Percentiles rank a stretch among this genome's conserved stretches.
Evolutionary conservation across 108 stramenopile genomes (phyloP).

Genomic region (Phaeodactylum tricornutum): DNA sequence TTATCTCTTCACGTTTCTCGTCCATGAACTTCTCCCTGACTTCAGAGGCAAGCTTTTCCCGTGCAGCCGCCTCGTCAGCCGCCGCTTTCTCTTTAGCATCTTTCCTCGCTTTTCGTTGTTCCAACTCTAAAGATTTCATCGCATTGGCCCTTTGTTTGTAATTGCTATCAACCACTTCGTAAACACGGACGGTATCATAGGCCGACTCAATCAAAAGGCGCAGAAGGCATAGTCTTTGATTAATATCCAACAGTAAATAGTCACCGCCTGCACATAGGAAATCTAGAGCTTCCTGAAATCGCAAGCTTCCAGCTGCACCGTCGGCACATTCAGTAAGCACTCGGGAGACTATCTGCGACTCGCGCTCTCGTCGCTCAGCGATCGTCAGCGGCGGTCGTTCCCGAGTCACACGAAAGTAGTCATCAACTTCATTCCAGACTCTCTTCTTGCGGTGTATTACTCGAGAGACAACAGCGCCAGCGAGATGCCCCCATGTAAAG

Average conservation of each 20-base stretch:
- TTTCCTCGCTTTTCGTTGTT: slow-evolving; percentile 64
- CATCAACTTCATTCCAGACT: slow-evolving; percentile 74
- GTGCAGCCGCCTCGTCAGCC: slow-evolving; percentile 55
- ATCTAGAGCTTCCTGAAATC: slow-evolving; percentile 35
- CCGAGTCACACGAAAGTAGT: slow-evolving; percentile 49
- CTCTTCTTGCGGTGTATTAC: slow-evolving; percentile 73
- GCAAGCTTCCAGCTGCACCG: slow-evolving; percentile 2
- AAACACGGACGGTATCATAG: slow-evolving; percentile 59
- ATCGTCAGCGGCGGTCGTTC: slow-evolving; percentile 52
- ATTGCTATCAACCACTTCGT: slow-evolving; percentile 68
- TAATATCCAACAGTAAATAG: slow-evolving; percentile 48
- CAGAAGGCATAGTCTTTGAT: slow-evolving; percentile 56
- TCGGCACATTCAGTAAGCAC: slow-evolving; percentile 57
- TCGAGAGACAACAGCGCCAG: slow-evolving; percentile 57
- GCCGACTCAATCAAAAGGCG: slow-evolving; percentile 73
- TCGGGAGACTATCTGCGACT: slow-evolving; percentile 34
- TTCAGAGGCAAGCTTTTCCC: slow-evolving; percentile 66
- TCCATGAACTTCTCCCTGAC: slow-evolving; percentile 60
- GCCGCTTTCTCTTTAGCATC: slow-evolving; percentile 67
- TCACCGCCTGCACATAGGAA: slow-evolving; percentile 52
- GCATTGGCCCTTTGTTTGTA: slow-evolving; percentile 68
- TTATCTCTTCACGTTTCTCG: slow-evolving; percentile 69
- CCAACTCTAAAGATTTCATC: slow-evolving; percentile 65
- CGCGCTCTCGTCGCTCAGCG: slow-evolving; percentile 58
- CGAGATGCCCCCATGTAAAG: slow-evolving; percentile 62